These are phyloP conservation scores for Boletus fagicola DNA, from an alignment of 768 basidiomycete species.

Conservation along the genomic window DNA sequence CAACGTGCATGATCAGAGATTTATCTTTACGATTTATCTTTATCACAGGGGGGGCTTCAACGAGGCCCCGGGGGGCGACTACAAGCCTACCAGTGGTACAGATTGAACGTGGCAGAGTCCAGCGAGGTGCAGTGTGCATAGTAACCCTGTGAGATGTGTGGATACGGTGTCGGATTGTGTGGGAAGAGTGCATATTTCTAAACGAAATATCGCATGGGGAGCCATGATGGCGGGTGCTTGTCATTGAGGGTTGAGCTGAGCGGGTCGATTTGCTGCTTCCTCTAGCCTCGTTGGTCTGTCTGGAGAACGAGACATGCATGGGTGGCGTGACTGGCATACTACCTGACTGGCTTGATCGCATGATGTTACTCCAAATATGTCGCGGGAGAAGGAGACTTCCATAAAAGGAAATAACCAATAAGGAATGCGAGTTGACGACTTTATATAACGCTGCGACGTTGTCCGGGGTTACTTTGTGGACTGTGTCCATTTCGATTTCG, in stretches of 20 bases:
- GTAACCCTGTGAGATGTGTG: background rate
- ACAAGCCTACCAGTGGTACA: background rate
- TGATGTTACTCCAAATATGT: no score
- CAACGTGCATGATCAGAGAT: background rate
- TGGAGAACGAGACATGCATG: background rate
- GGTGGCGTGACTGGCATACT: no score
- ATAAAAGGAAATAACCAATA: background rate
- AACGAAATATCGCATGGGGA: background rate
- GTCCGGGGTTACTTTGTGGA: conserved; percentile 8
- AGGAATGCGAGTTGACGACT: background rate
- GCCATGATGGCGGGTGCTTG: background rate
- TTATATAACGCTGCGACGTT: conserved; percentile 1
- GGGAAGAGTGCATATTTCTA: background rate
- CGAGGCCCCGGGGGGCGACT: background rate
- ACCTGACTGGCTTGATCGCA: background rate
- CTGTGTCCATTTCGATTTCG: conserved; percentile 20
- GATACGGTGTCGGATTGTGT: background rate
- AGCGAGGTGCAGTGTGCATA: conserved; percentile 2
- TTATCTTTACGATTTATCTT: no score
- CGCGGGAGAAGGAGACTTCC: background rate
- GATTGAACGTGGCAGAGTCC: background rate
- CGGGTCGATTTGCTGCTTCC: background rate
- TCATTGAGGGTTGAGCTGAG: background rate
- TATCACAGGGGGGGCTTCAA: background rate
- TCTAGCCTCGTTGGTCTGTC: background rate